These are phyloP conservation scores for Physcomitrellopsis africana DNA, from an alignment of 225 moss, liverwort and hornwort species.

Conservation along the genomic window DNA sequence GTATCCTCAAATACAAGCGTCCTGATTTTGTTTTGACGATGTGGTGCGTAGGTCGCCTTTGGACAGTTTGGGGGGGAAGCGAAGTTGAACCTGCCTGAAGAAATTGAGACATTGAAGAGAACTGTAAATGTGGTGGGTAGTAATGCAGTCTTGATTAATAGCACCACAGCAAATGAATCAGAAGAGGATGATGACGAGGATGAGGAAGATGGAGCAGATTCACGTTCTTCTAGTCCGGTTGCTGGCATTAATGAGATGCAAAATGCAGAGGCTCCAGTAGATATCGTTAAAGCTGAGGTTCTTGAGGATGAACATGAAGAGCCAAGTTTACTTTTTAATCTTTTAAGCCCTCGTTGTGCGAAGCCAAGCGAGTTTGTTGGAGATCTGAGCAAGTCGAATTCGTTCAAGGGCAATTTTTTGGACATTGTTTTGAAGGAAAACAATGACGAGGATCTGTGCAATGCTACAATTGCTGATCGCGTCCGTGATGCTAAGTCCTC, in stretches of 20 bases:
- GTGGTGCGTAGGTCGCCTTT: constrained; percentile 57
- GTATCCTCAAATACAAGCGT: background rate
- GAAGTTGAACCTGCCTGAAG: constrained; percentile 64
- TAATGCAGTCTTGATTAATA: constrained; percentile 16
- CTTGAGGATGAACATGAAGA: constrained; percentile 37
- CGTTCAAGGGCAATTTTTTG: constrained; percentile 23
- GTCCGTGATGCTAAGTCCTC: constrained; percentile 18
- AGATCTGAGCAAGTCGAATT: constrained; percentile 29
- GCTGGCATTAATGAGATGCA: constrained; percentile 17
- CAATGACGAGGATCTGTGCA: constrained; percentile 26
- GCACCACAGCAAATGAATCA: constrained; percentile 12
- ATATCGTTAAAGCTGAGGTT: background rate
- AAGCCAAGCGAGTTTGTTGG: constrained; percentile 29
- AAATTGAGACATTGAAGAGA: constrained; percentile 42
- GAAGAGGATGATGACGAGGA: constrained; percentile 29
- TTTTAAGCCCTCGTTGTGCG: constrained; percentile 27
- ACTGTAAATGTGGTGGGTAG: constrained; percentile 43
- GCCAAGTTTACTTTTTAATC: constrained; percentile 29
- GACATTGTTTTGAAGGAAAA: constrained; percentile 33
- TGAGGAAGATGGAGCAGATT: constrained; percentile 31
- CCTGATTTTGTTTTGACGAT: background rate
- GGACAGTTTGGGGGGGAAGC: constrained; percentile 75
- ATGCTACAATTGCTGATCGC: constrained; percentile 23
- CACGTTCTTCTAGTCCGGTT: constrained; percentile 30
- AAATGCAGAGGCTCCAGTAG: constrained; percentile 18